Conservation (phyloP, 176 grass and related monocot genomes). For the Aegilops speltoides region DNA sequence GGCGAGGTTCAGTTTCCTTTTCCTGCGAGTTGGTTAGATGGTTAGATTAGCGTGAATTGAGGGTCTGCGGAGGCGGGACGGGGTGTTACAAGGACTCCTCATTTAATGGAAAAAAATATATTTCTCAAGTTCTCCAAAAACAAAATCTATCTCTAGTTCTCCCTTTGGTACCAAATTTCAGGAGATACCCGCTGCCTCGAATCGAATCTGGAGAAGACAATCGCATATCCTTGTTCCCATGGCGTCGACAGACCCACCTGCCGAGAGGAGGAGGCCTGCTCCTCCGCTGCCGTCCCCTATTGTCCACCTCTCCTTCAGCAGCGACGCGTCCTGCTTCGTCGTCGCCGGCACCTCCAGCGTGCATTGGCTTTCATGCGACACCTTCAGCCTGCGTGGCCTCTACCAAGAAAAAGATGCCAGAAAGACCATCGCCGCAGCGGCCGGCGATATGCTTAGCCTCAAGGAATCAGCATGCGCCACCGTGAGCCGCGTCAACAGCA, state of each 20-base stretch:
- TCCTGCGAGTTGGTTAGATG: too few relatives aligned
- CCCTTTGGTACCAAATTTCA: too few relatives aligned
- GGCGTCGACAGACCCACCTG: not conserved
- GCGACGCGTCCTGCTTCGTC: constrained; percentile 54
- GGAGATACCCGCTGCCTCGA: too few relatives aligned
- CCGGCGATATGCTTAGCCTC: constrained; percentile 23
- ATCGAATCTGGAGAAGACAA: too few relatives aligned
- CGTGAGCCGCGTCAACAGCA: not conserved
- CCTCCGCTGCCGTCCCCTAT: constrained; percentile 22
- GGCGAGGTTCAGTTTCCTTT: too few relatives aligned
- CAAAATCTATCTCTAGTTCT: too few relatives aligned
- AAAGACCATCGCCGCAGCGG: not conserved
- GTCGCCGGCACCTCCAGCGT: constrained; percentile 36
- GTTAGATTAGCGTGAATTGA: too few relatives aligned
- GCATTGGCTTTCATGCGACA: constrained; percentile 56
- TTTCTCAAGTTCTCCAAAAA: too few relatives aligned
- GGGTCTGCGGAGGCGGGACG: too few relatives aligned
- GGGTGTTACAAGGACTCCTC: too few relatives aligned
- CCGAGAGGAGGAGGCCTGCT: not conserved
- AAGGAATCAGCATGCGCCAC: constrained; percentile 21
- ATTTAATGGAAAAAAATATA: too few relatives aligned
- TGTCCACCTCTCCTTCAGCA: constrained; percentile 54
- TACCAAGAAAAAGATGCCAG: constrained; percentile 35
- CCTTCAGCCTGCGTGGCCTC: constrained; percentile 46
- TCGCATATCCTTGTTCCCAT: not conserved